Evolutionary conservation across 192 early-diverging fungal genomes (phyloP).

Genomic region (Pilobolus umbonatus): DNA sequence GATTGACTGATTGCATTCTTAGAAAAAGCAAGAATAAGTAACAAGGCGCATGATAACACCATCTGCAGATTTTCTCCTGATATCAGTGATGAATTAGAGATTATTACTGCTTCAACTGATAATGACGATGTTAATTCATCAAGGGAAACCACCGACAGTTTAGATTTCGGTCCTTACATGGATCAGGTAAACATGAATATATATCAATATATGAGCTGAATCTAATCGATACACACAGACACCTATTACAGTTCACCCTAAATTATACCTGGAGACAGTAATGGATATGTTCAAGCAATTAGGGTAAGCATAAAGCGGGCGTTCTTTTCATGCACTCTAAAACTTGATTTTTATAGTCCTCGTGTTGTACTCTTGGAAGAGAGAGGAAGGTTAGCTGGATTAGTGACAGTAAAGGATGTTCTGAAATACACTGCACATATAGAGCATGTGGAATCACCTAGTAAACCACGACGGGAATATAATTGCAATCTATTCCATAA

Average conservation of each 20-base stretch:
- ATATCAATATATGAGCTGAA: background rate
- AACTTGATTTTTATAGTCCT: conserved; percentile 37
- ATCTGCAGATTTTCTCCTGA: conserved; percentile 43
- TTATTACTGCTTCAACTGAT: conserved; percentile 11
- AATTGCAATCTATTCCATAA: too few species aligned
- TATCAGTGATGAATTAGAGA: conserved; percentile 23
- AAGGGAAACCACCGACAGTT: conserved; percentile 32
- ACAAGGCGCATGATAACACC: conserved; percentile 42
- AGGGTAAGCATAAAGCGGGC: conserved; percentile 36
- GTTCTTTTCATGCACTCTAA: background rate
- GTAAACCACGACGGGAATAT: too few species aligned
- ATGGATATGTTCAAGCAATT: conserved; percentile 83
- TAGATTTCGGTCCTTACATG: conserved; percentile 51
- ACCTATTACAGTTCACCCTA: conserved; percentile 69
- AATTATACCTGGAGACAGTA: conserved; percentile 64
- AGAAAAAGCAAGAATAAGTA: conserved; percentile 44
- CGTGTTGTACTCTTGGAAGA: conserved; percentile 65
- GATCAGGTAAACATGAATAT: conserved; percentile 39
- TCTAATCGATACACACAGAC: conserved; percentile 39
- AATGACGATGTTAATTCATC: conserved; percentile 20
- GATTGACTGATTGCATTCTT: background rate
- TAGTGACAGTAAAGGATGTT: conserved; percentile 76
- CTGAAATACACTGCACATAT: conserved; percentile 53
- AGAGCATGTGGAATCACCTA: conserved; percentile 21
- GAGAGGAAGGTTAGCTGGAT: conserved; percentile 55